phyloP scores from a whole-genome alignment of 495 filamentous ascomycete species.

The Lophiostoma macrostomum region DNA sequence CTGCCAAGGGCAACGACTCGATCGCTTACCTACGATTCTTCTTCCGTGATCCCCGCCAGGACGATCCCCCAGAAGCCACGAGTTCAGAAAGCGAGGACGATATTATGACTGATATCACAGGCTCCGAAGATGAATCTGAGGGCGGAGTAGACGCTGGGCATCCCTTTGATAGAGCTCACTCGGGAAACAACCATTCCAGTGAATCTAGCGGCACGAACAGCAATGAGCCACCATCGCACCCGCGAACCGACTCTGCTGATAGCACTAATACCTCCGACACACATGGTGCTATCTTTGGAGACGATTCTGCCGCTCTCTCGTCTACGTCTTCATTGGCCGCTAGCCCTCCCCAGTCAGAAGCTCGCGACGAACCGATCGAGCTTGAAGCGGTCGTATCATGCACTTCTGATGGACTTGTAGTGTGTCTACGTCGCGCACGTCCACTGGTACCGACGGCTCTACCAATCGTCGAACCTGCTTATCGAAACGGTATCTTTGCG shows the following conservation, averaged over 20 bases:
- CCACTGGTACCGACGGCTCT: conserved; percentile 59
- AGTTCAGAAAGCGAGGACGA: conserved; percentile 42
- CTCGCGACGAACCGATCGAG: conserved; percentile 50
- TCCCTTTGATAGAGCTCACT: background rate
- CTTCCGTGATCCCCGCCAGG: conserved; percentile 68
- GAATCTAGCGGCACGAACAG: background rate
- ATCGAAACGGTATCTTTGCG: conserved; percentile 69
- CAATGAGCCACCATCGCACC: background rate
- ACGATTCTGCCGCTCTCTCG: conserved; percentile 35
- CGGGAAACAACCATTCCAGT: conserved; percentile 4
- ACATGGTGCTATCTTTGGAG: conserved; percentile 44
- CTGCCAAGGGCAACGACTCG: conserved; percentile 88
- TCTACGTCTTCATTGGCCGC: conserved; percentile 41
- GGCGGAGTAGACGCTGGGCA: conserved; percentile 2
- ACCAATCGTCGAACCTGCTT: conserved; percentile 44
- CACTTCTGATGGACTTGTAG: conserved; percentile 83
- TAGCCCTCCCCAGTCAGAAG: conserved; percentile 15
- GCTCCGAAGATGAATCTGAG: conserved; percentile 39
- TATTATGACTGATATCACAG: conserved; percentile 40
- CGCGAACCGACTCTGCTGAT: conserved; percentile 31
- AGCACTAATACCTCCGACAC: conserved; percentile 34
- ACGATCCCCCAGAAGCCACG: conserved; percentile 40
- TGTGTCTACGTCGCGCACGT: conserved; percentile 73
- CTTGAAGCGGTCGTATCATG: conserved; percentile 87
- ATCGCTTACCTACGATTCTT: conserved; percentile 92